Conservation (phyloP, 257 asterid genomes). For the Ligustrum vulgare region DNA sequence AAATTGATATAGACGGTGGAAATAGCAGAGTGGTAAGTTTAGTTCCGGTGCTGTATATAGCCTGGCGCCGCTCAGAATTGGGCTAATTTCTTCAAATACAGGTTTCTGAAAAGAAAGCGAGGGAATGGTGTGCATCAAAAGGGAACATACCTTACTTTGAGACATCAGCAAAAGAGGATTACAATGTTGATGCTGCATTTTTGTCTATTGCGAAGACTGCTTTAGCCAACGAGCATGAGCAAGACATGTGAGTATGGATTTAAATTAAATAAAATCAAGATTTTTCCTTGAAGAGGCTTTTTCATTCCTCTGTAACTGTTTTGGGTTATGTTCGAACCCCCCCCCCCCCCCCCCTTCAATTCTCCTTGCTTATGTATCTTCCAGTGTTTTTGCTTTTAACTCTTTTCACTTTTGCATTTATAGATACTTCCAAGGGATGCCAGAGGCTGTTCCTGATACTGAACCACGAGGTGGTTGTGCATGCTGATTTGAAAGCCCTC, state of each 20-base stretch:
- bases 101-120: slow-evolving; percentile 97
- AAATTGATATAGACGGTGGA: slow-evolving; percentile 96
- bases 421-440: slow-evolving; percentile 90
- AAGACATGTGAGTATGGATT: slow-evolving; percentile 72
- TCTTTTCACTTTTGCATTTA: slow-evolving; percentile 17
- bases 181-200: slow-evolving; percentile 92
- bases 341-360: too few species aligned
- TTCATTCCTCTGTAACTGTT: background rate
- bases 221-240: slow-evolving; percentile 85
- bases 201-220: slow-evolving; percentile 91
- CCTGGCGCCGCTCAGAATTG: background rate
- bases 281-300: background rate
- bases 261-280: slow-evolving; percentile 5
- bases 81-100: slow-evolving; percentile 32
- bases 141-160: slow-evolving; percentile 96
- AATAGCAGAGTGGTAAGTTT: slow-evolving; percentile 94
- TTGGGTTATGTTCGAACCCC: background rate
- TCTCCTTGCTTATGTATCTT: background rate
- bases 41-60: slow-evolving; percentile 1
- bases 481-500: slow-evolving; percentile 49
- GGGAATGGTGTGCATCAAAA: slow-evolving; percentile 97
- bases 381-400: slow-evolving; percentile 8
- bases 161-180: slow-evolving; percentile 99
- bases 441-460: slow-evolving; percentile 72
- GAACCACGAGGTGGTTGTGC: slow-evolving; percentile 92